phyloP scores from a whole-genome alignment of 1,139 yeast species.

The Magnusiomyces ingens region DNA sequence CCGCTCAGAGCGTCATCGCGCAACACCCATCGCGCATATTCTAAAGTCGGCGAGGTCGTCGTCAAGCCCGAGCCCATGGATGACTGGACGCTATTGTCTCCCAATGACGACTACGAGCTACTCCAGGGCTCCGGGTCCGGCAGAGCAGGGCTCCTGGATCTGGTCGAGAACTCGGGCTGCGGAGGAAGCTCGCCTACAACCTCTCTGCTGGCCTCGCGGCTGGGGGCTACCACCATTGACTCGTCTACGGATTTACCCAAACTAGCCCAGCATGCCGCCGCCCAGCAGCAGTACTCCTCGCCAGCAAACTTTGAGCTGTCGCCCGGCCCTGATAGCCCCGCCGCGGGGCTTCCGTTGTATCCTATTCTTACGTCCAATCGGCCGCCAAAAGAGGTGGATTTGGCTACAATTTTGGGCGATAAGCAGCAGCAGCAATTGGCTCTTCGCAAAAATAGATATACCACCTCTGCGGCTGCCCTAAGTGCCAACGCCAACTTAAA shows the following conservation, averaged over 20 bases:
- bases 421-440: slow-evolving; percentile 2
- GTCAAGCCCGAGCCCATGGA: slow-evolving; percentile 8
- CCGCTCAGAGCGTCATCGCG: neutral
- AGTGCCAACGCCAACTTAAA: neutral
- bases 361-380: slow-evolving; percentile 15
- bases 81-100: slow-evolving; percentile 14
- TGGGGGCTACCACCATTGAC: neutral
- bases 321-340: neutral
- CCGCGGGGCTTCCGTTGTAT: slow-evolving; percentile 6
- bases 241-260: neutral
- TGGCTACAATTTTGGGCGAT: too few relatives aligned
- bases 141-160: slow-evolving; percentile 7
- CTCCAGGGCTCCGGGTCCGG: slow-evolving; percentile 7
- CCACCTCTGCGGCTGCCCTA: slow-evolving; percentile 1
- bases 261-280: neutral
- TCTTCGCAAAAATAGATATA: neutral
- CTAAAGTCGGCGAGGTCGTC: slow-evolving; percentile 10
- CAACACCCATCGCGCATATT: too few relatives aligned
- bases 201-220: neutral
- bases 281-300: neutral
- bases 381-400: slow-evolving; percentile 11
- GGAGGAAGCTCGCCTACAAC: neutral
- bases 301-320: neutral
- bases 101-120: slow-evolving; percentile 16
- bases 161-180: neutral